Percentiles rank a stretch among this genome's conserved stretches.
These are phyloP conservation scores for Scortechinia acanthostroma DNA, from an alignment of 2,329 filamentous ascomycete genomes.

Conservation along the genomic window DNA sequence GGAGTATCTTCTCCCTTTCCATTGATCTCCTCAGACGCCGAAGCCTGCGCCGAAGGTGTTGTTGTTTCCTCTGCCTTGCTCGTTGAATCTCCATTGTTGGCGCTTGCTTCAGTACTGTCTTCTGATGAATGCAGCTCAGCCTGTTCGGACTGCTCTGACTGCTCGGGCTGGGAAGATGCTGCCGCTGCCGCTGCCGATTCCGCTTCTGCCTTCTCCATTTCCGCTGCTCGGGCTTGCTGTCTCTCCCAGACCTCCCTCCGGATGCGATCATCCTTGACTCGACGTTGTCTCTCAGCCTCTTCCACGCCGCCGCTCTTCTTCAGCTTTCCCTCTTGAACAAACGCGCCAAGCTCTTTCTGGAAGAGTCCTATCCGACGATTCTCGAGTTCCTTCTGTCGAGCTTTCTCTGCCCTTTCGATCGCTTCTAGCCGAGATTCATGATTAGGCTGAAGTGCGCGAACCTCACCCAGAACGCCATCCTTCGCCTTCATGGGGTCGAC, in stretches of 20 bases:
- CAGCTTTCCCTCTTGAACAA: slow-evolving; percentile 82
- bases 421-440: slow-evolving; percentile 89
- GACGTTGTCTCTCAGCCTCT: slow-evolving; percentile 79
- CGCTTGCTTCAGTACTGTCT: background rate
- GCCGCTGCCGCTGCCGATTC: background rate
- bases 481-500: slow-evolving; percentile 75
- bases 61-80: too few species aligned
- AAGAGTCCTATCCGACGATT: slow-evolving; percentile 68
- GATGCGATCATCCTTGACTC: slow-evolving; percentile 79
- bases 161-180: background rate
- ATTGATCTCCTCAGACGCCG: too few species aligned
- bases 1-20: too few species aligned
- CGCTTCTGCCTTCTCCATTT: slow-evolving; percentile 8
- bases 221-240: slow-evolving; percentile 46
- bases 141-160: background rate
- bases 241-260: slow-evolving; percentile 72
- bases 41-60: too few species aligned
- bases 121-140: background rate
- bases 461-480: slow-evolving; percentile 85
- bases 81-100: too few species aligned
- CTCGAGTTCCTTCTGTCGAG: slow-evolving; percentile 81
- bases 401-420: slow-evolving; percentile 92
- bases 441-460: slow-evolving; percentile 86
- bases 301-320: slow-evolving; percentile 96
- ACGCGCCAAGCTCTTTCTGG: slow-evolving; percentile 75